Evolutionary conservation across 2,329 filamentous ascomycete species (phyloP).

Genomic region (Leptodontidium sp.): DNA sequence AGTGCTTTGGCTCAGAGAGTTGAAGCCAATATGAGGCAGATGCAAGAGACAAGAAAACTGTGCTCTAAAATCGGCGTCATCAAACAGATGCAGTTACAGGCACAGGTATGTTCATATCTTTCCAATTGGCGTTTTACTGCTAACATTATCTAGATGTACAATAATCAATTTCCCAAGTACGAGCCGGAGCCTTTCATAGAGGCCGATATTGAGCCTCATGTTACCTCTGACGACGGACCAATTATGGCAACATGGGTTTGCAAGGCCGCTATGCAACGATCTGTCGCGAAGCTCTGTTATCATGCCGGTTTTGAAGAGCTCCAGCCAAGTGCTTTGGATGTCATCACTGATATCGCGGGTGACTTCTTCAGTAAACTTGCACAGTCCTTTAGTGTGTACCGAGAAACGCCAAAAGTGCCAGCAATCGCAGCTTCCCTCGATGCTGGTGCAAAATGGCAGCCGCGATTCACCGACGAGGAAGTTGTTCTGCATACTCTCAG

Average conservation of each 20-base stretch:
- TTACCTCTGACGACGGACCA: constrained; percentile 86
- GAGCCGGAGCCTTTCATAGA: constrained; percentile 90
- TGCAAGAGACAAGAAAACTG: constrained; percentile 96
- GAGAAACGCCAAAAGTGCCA: constrained; percentile 80
- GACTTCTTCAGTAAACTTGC: constrained; percentile 90
- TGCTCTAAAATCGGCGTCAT: constrained; percentile 97
- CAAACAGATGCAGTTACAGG: constrained; percentile 99
- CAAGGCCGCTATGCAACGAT: constrained; percentile 84
- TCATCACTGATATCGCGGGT: constrained; percentile 86
- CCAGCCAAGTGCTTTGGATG: constrained; percentile 91
- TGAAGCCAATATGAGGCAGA: constrained; percentile 89
- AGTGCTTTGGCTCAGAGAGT: constrained; percentile 81
- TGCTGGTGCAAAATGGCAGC: constrained; percentile 57
- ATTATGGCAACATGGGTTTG: constrained; percentile 86
- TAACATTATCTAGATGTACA: constrained; percentile 74
- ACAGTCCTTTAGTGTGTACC: constrained; percentile 81
- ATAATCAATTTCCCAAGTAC: constrained; percentile 98
- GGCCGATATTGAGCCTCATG: constrained; percentile 85
- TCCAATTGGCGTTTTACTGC: background rate
- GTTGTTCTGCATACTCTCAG: constrained; percentile 85
- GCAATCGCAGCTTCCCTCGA: constrained; percentile 52
- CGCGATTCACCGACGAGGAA: constrained; percentile 83
- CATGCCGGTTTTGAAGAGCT: constrained; percentile 97
- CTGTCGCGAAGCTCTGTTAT: constrained; percentile 94
- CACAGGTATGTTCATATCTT: constrained; percentile 69